These are phyloP conservation scores for Quillaja saponaria DNA, from an alignment of 306 rosid species.

Conservation along the genomic window DNA sequence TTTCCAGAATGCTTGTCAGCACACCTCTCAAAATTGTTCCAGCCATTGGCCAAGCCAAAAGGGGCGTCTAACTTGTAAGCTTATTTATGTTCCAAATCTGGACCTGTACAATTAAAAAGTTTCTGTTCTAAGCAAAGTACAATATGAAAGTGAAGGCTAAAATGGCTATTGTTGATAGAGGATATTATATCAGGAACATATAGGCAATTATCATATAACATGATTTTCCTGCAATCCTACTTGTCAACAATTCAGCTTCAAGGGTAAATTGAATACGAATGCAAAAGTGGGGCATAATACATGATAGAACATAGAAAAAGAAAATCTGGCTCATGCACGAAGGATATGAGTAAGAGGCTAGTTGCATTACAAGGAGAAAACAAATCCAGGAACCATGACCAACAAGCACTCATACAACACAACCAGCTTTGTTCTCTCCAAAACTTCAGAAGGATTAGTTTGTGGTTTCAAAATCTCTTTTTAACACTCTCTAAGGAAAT, in stretches of 20 bases:
- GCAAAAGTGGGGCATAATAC: not conserved
- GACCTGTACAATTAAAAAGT: slow-evolving; percentile 31
- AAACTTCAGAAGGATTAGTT: no score
- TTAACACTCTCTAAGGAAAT: no score
- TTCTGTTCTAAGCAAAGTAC: not conserved
- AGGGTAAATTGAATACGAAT: not conserved
- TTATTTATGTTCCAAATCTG: slow-evolving; percentile 33
- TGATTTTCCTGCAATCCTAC: not conserved
- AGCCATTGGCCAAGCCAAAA: slow-evolving; percentile 37
- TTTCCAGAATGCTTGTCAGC: slow-evolving; percentile 34
- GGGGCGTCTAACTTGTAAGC: slow-evolving; percentile 21
- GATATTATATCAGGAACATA: not conserved
- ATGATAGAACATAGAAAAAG: no score
- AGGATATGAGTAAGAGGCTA: no score
- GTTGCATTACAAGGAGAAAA: no score
- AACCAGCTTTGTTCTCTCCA: no score
- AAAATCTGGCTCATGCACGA: no score
- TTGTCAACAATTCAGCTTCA: not conserved
- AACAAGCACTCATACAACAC: no score
- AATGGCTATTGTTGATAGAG: not conserved
- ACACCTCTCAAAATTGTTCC: slow-evolving; percentile 52
- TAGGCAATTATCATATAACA: not conserved
- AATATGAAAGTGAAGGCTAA: slow-evolving; percentile 1
- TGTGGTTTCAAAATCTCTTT: no score
- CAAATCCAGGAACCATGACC: no score